Percentiles rank a stretch among this genome's conserved stretches.
Conservation (phyloP, 768 basidiomycete genomes). For the Russula lepida region DNA sequence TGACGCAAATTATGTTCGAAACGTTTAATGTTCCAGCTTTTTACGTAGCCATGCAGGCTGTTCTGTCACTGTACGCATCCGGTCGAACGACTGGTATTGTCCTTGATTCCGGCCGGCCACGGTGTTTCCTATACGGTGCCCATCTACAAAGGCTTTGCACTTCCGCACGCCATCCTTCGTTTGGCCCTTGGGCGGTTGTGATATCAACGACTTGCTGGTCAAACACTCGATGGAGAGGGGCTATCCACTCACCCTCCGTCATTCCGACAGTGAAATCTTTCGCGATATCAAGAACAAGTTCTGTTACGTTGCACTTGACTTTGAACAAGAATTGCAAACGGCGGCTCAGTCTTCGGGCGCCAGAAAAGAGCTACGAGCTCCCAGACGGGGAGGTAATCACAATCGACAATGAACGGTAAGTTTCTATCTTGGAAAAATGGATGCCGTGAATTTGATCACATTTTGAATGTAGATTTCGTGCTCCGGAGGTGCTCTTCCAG, state of each 20-base stretch:
- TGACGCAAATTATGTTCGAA: constrained; percentile 77
- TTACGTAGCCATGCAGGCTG: constrained; percentile 68
- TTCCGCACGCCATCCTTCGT: constrained; percentile 89
- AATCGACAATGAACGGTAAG: constrained; percentile 56
- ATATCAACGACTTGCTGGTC: constrained; percentile 76
- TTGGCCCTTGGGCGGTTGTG: constrained; percentile 89
- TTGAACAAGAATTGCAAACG: constrained; percentile 87
- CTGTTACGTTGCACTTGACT: constrained; percentile 91
- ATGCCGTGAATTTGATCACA: not conserved
- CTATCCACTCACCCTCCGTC: constrained; percentile 92
- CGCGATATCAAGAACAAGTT: constrained; percentile 93
- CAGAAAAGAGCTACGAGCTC: constrained; percentile 92
- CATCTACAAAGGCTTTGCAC: constrained; percentile 90
- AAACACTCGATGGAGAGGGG: constrained; percentile 87
- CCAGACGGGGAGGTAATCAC: constrained; percentile 93
- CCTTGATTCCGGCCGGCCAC: constrained; percentile 90
- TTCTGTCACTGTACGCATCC: constrained; percentile 78
- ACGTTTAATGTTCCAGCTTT: constrained; percentile 70
- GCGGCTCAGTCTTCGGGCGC: constrained; percentile 80
- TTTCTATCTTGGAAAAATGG: not conserved
- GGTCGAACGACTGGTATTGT: constrained; percentile 95
- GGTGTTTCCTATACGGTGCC: constrained; percentile 95
- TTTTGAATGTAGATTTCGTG: constrained; percentile 47
- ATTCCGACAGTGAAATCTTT: constrained; percentile 86
- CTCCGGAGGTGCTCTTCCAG: constrained; percentile 51